These are phyloP conservation scores for Fusarium musae DNA, from an alignment of 2,329 filamentous ascomycete species.

Conservation along the genomic window DNA sequence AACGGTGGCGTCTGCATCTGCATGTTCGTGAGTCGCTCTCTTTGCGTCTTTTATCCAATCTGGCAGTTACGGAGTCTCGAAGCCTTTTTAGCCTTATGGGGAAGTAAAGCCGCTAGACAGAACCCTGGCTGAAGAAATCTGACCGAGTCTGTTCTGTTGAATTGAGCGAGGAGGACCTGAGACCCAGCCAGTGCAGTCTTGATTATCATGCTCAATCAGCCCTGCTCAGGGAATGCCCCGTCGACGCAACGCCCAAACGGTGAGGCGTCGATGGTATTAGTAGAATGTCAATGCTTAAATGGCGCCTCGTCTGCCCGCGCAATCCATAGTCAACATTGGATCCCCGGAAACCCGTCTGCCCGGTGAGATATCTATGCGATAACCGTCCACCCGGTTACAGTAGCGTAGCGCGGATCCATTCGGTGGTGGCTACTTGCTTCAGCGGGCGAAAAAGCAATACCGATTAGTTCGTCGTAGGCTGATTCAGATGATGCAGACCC, in stretches of 20 bases:
- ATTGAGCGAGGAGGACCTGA: neutral
- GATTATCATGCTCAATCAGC: neutral
- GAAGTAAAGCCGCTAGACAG: constrained; percentile 12
- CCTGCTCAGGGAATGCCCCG: constrained; percentile 6
- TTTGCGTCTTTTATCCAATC: constrained; percentile 32
- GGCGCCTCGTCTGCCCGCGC: neutral
- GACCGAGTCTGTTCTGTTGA: neutral
- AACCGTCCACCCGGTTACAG: neutral
- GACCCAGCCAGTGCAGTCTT: neutral
- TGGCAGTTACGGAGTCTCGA: constrained; percentile 23
- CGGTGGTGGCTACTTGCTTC: constrained; percentile 28
- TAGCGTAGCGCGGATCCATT: constrained; percentile 16
- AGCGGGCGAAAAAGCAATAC: constrained; percentile 14
- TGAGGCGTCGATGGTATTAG: constrained; percentile 27
- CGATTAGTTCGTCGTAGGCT: constrained; percentile 2
- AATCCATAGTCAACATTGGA: constrained; percentile 1
- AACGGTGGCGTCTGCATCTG: constrained; percentile 36
- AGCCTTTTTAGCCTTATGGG: constrained; percentile 20
- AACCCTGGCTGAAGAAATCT: constrained; percentile 1
- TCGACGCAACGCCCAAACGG: constrained; percentile 20
- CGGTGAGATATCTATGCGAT: neutral
- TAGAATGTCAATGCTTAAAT: constrained; percentile 24
- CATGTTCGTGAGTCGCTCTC: constrained; percentile 28
- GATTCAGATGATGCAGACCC: constrained; percentile 6
- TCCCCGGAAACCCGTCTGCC: neutral